Evolutionary conservation across 257 asterid species (phyloP).

Genomic region (Nicotiana paniculata): DNA sequence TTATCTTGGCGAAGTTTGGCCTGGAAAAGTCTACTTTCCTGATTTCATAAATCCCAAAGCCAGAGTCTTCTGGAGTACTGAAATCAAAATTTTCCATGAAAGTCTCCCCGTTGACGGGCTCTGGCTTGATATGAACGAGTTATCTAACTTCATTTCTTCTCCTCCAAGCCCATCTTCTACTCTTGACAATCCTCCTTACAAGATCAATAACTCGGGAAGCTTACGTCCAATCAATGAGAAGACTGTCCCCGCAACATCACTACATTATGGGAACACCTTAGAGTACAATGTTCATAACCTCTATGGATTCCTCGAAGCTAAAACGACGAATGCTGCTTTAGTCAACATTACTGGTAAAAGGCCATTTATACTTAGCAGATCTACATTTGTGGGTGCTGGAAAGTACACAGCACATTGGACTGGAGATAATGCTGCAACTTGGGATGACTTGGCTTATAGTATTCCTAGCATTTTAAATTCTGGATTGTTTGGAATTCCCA

Average conservation of each 20-base stretch:
- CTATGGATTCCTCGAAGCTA: slow-evolving; percentile 69
- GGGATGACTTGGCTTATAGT: slow-evolving; percentile 72
- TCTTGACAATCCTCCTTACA: slow-evolving; percentile 75
- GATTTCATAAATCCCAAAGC: slow-evolving; percentile 63
- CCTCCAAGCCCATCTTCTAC: slow-evolving; percentile 49
- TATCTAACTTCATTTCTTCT: slow-evolving; percentile 74
- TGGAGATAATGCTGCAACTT: slow-evolving; percentile 87
- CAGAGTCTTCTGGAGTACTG: slow-evolving; percentile 55
- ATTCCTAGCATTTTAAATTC: slow-evolving; percentile 67
- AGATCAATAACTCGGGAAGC: slow-evolving; percentile 60
- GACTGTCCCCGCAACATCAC: slow-evolving; percentile 65
- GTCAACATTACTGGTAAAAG: slow-evolving; percentile 47
- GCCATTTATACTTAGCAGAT: slow-evolving; percentile 82
- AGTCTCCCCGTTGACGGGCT: slow-evolving; percentile 65
- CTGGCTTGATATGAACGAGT: slow-evolving; percentile 95
- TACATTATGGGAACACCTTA: slow-evolving; percentile 47
- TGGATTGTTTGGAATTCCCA: slow-evolving; percentile 84
- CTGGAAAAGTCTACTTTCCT: slow-evolving; percentile 74
- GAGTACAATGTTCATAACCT: slow-evolving; percentile 81
- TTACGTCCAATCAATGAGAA: slow-evolving; percentile 33
- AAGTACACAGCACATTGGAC: slow-evolving; percentile 94
- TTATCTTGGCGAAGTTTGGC: slow-evolving; percentile 84
- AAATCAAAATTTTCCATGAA: slow-evolving; percentile 51
- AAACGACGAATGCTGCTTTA: slow-evolving; percentile 61
- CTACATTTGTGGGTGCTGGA: slow-evolving; percentile 87